Base-by-base conservation (phyloP, 164 flowering plant genomes). In the Vitis amurensis region DNA sequence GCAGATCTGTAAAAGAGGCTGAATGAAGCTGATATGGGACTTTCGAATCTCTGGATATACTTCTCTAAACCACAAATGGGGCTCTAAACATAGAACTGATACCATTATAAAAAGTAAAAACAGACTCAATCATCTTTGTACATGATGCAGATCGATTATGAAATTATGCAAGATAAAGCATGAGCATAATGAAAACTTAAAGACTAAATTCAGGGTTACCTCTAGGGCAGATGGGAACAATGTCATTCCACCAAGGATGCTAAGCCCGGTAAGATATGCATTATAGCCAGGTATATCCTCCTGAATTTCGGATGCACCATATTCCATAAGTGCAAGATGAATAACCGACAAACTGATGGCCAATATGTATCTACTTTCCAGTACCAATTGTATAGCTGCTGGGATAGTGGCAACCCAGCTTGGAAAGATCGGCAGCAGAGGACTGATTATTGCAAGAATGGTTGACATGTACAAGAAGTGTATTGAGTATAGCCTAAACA, bases 191-290 rank as follows among this genome's bases (percentile, higher is more conserved):
- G 11, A 6, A 67, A 37, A 9, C 0, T 23, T 29, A 16, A 57
- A 51, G 23, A 0, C 7, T 49, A 8, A 29, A 12, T 9, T 15
- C 49, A 12, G 29, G 19, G 11, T 70, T 85, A 95, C 99, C 98
- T 96, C 99, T 50, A 93, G 29, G 57, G 95, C 95, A 68, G 97
- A 91, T 16, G 93, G 87, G 78, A 90, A 96, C 87, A 96, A 79
- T 66, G 98, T 87, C 95, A 96, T 87, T 52, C 99, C 99, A 67
- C 98, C 99, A 68, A 96, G 80, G 66, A 96, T 93, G 80, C 99
- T 96, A 31, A 96, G 94, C 11, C 95, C 99, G 1, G 97, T 96
- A 37, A 96, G 91, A 75, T 93, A 96, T 3, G 84, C 82, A 73
- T 79, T 93, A 50, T 91, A 78, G 48, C 97, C 97, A 30, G 98